Conservation (phyloP, 768 basidiomycete genomes). For the Podaxis pistillaris region DNA sequence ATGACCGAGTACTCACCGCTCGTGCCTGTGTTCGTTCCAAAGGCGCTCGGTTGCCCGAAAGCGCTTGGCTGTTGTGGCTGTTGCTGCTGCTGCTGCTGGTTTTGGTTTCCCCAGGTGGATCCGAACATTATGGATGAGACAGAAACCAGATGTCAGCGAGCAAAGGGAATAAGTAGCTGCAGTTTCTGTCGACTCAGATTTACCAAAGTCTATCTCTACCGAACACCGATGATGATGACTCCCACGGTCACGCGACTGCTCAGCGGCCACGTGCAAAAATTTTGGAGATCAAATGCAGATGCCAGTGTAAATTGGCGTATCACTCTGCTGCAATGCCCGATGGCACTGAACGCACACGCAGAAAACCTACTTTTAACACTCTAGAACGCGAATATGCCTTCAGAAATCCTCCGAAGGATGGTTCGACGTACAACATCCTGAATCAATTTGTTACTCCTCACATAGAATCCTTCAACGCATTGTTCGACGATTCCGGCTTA, state of each 20-base stretch:
- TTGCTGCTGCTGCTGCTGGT: constrained; percentile 60
- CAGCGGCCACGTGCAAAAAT: constrained; percentile 30
- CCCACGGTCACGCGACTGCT: constrained; percentile 21
- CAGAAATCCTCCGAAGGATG: constrained; percentile 66
- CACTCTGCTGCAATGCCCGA: constrained; percentile 49
- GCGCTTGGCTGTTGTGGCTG: constrained; percentile 54
- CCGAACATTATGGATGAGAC: constrained; percentile 55
- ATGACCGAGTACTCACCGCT: constrained; percentile 35
- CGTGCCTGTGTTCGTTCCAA: constrained; percentile 44
- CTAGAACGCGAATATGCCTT: constrained; percentile 77
- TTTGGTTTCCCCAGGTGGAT: constrained; percentile 69
- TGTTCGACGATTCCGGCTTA: constrained; percentile 91
- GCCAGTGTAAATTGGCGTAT: not conserved
- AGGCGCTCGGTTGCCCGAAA: constrained; percentile 70
- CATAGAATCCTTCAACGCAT: constrained; percentile 93
- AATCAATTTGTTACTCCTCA: constrained; percentile 94
- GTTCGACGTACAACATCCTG: constrained; percentile 73
- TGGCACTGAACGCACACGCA: constrained; percentile 35
- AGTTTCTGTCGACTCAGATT: constrained; percentile 11
- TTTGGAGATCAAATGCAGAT: constrained; percentile 20
- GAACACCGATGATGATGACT: constrained; percentile 9
- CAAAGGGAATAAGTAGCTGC: not conserved
- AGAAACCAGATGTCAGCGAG: constrained; percentile 6
- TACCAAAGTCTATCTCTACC: constrained; percentile 1
- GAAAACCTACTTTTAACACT: constrained; percentile 72